These are phyloP conservation scores for Agaricales sp. DNA, from an alignment of 1,284 basidiomycete genomes.

Conservation along the genomic window DNA sequence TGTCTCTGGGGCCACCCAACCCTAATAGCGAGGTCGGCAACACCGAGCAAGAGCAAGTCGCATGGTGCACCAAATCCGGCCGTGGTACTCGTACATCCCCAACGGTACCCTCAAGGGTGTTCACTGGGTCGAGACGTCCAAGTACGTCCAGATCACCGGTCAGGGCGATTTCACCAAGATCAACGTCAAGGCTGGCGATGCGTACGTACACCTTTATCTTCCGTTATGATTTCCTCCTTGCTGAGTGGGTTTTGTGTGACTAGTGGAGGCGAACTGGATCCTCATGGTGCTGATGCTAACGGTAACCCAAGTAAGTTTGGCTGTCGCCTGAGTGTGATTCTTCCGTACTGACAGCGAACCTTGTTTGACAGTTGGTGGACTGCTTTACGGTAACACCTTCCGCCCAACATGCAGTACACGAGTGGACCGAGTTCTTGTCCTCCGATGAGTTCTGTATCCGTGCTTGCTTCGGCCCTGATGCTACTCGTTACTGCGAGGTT, in stretches of 20 bases:
- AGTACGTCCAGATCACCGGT: slow-evolving; percentile 56
- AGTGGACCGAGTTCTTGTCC: slow-evolving; percentile 49
- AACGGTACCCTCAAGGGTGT: slow-evolving; percentile 51
- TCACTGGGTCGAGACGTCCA: slow-evolving; percentile 54
- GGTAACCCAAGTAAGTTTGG: slow-evolving; percentile 30
- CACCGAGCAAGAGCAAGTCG: slow-evolving; percentile 60
- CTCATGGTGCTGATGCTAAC: slow-evolving; percentile 42
- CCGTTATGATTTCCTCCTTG: too few species aligned
- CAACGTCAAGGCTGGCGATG: slow-evolving; percentile 36
- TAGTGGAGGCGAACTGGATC: slow-evolving; percentile 56
- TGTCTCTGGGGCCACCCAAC: slow-evolving; percentile 50
- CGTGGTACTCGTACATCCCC: slow-evolving; percentile 55
- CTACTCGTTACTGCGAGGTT: slow-evolving; percentile 40
- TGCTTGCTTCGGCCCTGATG: slow-evolving; percentile 47
- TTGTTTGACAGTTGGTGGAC: slow-evolving; percentile 33
- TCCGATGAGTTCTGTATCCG: slow-evolving; percentile 52
- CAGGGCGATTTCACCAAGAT: slow-evolving; percentile 59
- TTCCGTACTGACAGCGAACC: neutral
- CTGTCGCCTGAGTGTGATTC: too few species aligned
- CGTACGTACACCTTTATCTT: slow-evolving; percentile 14
- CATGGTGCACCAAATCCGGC: slow-evolving; percentile 64
- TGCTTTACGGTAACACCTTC: slow-evolving; percentile 49
- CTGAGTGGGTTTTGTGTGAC: neutral
- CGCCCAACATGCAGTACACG: slow-evolving; percentile 38
- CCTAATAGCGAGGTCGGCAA: slow-evolving; percentile 44